Conservation (phyloP, 2,329 filamentous ascomycete species). For the Neobulgaria alba region DNA sequence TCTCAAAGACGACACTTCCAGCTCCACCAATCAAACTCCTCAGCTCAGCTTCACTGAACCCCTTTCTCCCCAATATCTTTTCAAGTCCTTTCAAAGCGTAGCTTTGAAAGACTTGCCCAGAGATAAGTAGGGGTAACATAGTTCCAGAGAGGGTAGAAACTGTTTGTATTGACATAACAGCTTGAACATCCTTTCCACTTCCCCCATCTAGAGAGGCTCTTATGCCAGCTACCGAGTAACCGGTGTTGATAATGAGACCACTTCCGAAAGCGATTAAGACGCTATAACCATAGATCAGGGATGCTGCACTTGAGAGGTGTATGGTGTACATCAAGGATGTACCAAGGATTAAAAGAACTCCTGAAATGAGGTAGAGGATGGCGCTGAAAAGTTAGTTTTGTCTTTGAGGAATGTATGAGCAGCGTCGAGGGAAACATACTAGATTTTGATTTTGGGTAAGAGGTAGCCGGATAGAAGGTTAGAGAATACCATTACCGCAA, state of each 20-base stretch:
- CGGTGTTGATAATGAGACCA: conserved; percentile 28
- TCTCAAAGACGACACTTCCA: conserved; percentile 1
- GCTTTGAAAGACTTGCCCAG: conserved; percentile 31
- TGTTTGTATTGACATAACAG: not conserved
- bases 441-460: conserved; percentile 31
- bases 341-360: conserved; percentile 28
- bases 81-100: conserved; percentile 13
- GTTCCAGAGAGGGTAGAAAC: conserved; percentile 19
- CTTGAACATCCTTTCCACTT: not conserved
- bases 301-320: conserved; percentile 15
- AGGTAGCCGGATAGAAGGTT: conserved; percentile 32
- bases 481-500: conserved; percentile 31
- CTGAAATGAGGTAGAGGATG: conserved; percentile 28
- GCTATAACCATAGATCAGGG: conserved; percentile 27
- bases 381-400: not conserved
- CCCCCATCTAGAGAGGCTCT: conserved; percentile 21
- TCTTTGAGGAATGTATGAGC: conserved; percentile 26
- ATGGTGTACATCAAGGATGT: conserved; percentile 20
- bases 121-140: conserved; percentile 29
- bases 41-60: conserved; percentile 19
- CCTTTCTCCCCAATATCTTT: conserved; percentile 15
- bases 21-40: conserved; percentile 18
- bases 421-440: not conserved
- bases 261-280: conserved; percentile 33
- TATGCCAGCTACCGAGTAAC: conserved; percentile 29